Evolutionary conservation across 129 eudicot genomes (phyloP).

Genomic region (Rutidosis leptorrhynchoides): DNA sequence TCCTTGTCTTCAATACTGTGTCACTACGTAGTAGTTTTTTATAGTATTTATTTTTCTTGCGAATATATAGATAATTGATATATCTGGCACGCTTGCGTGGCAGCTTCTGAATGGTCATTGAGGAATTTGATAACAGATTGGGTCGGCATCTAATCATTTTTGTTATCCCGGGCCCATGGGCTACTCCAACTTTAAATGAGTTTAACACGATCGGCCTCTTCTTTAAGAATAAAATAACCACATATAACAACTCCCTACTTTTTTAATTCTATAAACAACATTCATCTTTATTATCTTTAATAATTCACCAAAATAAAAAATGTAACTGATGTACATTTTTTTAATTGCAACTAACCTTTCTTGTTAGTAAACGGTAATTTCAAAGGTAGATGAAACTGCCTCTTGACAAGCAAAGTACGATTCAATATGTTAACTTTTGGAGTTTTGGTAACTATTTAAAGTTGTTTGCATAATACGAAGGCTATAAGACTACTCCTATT

Average conservation of each 20-base stretch:
- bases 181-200: slow-evolving; percentile 7
- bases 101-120: neutral
- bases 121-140: slow-evolving; percentile 10
- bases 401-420: neutral
- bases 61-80: neutral
- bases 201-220: neutral
- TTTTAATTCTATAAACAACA: neutral
- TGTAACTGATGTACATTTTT: neutral
- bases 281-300: too few relatives aligned
- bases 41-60: neutral
- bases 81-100: slow-evolving; percentile 15
- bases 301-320: too few relatives aligned
- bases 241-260: neutral
- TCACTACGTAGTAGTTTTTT: too few relatives aligned
- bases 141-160: slow-evolving; percentile 21
- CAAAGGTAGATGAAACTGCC: neutral
- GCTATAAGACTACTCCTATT: too few relatives aligned
- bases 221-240: neutral
- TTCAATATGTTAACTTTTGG: too few relatives aligned
- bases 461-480: too few relatives aligned
- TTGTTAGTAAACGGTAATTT: too few relatives aligned
- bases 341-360: neutral
- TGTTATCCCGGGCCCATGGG: neutral
- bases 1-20: too few relatives aligned
- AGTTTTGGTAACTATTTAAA: too few relatives aligned